These are phyloP conservation scores for Sporothrix protearum DNA, from an alignment of 2,329 filamentous ascomycete genomes.

Conservation along the genomic window DNA sequence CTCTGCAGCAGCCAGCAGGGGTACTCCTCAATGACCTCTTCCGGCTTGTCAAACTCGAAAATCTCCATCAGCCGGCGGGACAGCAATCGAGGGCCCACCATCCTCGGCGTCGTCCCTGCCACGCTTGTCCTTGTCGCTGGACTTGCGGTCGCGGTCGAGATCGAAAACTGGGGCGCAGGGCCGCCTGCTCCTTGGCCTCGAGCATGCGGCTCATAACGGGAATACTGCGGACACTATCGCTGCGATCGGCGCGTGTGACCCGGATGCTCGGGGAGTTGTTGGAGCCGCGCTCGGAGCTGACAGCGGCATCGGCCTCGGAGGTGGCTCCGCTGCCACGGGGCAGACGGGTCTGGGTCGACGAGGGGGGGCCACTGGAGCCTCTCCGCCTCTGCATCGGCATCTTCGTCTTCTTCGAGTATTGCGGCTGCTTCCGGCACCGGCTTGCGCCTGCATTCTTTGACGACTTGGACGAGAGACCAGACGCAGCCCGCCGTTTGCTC, in stretches of 20 bases:
- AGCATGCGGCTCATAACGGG: conserved; percentile 76
- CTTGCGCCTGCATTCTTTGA: conserved; percentile 3
- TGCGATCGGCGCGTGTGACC: conserved; percentile 37
- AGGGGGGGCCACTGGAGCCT: conserved; percentile 4
- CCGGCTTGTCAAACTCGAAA: conserved; percentile 75
- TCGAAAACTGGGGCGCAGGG: conserved; percentile 56
- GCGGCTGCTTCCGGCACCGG: conserved; percentile 26
- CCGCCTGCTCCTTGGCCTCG: conserved; percentile 62
- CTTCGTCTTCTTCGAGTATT: conserved; percentile 36
- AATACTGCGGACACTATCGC: conserved; percentile 40
- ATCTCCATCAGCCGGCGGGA: conserved; percentile 75
- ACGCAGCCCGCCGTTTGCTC: conserved; percentile 35
- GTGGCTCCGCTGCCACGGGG: not conserved
- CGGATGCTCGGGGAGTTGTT: conserved; percentile 32
- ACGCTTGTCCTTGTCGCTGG: conserved; percentile 36
- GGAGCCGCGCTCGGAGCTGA: not conserved
- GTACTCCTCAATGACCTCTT: conserved; percentile 88
- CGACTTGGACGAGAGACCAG: conserved; percentile 34
- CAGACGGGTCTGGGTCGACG: not conserved
- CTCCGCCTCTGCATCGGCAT: conserved; percentile 1
- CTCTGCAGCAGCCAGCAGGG: conserved; percentile 91
- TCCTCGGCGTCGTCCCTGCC: conserved; percentile 34
- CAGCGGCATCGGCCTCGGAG: not conserved
- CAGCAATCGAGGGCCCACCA: conserved; percentile 55
- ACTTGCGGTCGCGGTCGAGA: conserved; percentile 47